Evolutionary conservation across 176 grass and related monocot genomes (phyloP).

Genomic region (Eragrostis curvula): DNA sequence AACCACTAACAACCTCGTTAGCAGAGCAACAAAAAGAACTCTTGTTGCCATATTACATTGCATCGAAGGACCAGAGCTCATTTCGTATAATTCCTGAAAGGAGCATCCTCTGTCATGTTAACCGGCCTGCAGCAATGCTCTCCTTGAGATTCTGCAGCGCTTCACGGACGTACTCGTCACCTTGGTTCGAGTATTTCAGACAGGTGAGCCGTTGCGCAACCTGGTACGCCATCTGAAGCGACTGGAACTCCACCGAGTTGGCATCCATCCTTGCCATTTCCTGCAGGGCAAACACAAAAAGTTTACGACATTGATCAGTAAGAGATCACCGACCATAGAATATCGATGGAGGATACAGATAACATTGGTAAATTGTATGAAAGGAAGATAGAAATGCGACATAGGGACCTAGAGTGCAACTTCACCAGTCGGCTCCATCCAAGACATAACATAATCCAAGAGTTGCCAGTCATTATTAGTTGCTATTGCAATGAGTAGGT

Average conservation of each 20-base stretch:
- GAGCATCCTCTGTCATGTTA: conserved; percentile 30
- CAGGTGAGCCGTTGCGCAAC: conserved; percentile 74
- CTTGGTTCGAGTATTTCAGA: conserved; percentile 91
- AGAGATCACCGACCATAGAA: neutral
- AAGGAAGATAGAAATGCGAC: neutral
- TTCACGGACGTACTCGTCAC: conserved; percentile 68
- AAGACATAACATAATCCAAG: neutral
- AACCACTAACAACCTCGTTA: neutral
- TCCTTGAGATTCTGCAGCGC: conserved; percentile 76
- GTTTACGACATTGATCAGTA: no score
- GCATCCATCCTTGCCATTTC: conserved; percentile 72
- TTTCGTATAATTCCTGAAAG: neutral
- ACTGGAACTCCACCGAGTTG: conserved; percentile 61
- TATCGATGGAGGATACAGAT: no score
- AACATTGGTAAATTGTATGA: neutral
- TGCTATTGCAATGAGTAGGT: neutral
- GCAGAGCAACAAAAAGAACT: neutral
- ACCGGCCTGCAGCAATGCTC: conserved; percentile 48
- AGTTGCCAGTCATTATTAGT: neutral
- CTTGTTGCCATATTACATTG: neutral
- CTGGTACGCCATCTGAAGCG: conserved; percentile 69
- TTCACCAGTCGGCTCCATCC: neutral
- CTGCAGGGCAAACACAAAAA: conserved; percentile 36
- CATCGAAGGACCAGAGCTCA: neutral
- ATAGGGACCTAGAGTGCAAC: neutral